Percentiles rank a stretch among this genome's conserved stretches.
These are phyloP conservation scores for Vitis riparia DNA, from an alignment of 164 flowering plant species.

Conservation along the genomic window DNA sequence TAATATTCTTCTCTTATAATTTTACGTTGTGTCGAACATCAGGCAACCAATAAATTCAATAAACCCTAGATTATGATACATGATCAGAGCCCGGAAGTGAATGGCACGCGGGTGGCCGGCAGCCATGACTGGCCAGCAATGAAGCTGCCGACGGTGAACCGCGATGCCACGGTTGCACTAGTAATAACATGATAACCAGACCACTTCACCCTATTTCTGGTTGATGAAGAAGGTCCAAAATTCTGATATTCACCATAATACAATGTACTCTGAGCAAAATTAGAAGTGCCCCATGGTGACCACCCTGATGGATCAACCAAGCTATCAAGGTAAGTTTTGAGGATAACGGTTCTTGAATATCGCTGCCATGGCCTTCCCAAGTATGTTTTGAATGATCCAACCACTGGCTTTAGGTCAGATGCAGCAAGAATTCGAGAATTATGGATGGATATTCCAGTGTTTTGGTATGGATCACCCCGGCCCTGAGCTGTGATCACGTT, in stretches of 20 bases:
- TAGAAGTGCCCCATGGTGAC: conserved; percentile 36
- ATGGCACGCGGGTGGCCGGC: conserved; percentile 59
- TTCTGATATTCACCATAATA: conserved; percentile 63
- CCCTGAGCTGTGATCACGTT: conserved; percentile 66
- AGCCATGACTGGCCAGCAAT: conserved; percentile 61
- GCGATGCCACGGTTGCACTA: conserved; percentile 29
- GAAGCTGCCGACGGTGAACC: conserved; percentile 45
- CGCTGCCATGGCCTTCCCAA: conserved; percentile 62
- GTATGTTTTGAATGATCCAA: conserved; percentile 30
- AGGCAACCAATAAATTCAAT: neutral
- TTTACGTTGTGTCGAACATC: too few species aligned
- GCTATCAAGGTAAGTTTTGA: conserved; percentile 33
- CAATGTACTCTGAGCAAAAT: conserved; percentile 43
- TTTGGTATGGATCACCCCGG: conserved; percentile 54
- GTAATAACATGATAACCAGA: conserved; percentile 47
- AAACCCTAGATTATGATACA: neutral
- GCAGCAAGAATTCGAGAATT: conserved; percentile 40
- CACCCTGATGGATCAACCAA: conserved; percentile 52
- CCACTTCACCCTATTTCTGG: conserved; percentile 52
- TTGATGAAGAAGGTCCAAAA: conserved; percentile 46
- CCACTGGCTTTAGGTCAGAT: conserved; percentile 36
- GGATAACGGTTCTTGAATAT: conserved; percentile 41
- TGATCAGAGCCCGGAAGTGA: conserved; percentile 45
- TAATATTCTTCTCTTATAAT: neutral
- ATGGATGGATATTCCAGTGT: conserved; percentile 58